A percentile compares a stretch with the other conserved stretches of the same genome.
phyloP scores from a whole-genome alignment of 805 yeast genomes.

The Debaryomyces maramus region DNA sequence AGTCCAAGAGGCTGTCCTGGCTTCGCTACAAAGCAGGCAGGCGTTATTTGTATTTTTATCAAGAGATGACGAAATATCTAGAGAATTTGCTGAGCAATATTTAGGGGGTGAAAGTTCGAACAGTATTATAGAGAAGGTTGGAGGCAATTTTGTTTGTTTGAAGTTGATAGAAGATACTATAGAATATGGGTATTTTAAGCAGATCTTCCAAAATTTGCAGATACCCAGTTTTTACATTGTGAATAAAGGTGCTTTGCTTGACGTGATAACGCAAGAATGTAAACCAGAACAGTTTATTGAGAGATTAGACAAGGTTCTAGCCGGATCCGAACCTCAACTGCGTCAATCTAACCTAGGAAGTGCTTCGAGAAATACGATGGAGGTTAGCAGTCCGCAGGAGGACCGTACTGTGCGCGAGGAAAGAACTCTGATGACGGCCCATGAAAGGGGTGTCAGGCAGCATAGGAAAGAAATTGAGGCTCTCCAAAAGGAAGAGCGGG shows the following conservation, averaged over 20 bases:
- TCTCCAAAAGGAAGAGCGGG: conserved; percentile 41
- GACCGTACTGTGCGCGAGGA: conserved; percentile 6
- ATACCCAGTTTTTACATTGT: conserved; percentile 61
- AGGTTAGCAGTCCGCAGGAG: not conserved
- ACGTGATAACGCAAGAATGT: conserved; percentile 37
- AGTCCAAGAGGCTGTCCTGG: conserved; percentile 24
- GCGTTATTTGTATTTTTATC: conserved; percentile 27
- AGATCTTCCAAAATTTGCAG: conserved; percentile 51
- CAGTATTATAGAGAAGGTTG: conserved; percentile 1
- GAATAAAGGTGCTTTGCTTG: conserved; percentile 47
- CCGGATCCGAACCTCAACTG: no score
- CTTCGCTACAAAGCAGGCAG: conserved; percentile 13
- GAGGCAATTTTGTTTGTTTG: conserved; percentile 16
- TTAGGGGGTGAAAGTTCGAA: not conserved
- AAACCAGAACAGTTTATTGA: conserved; percentile 23
- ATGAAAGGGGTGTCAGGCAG: conserved; percentile 8
- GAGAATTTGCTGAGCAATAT: conserved; percentile 10
- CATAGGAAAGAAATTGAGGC: conserved; percentile 11
- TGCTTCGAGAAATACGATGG: not conserved
- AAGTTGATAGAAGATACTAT: conserved; percentile 15
- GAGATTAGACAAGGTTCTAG: conserved; percentile 10
- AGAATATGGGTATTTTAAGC: conserved; percentile 41
- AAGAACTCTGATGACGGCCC: not conserved
- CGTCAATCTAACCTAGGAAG: not conserved
- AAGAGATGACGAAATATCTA: conserved; percentile 12